These are phyloP conservation scores for Backusella morwellensis DNA, from an alignment of 192 early-diverging fungal species.

Conservation along the genomic window DNA sequence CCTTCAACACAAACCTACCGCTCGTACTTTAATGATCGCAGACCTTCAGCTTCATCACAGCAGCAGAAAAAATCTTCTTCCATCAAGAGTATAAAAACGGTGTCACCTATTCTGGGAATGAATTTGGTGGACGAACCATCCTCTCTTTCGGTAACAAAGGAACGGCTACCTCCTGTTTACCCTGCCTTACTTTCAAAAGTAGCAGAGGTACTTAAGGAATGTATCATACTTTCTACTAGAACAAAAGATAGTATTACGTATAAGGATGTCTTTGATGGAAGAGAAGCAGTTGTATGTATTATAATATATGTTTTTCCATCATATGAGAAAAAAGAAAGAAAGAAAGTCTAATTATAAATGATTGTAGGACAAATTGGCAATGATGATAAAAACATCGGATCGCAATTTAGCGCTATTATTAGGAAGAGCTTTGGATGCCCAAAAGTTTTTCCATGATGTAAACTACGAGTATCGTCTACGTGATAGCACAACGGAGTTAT, in stretches of 20 bases:
- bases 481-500: slow-evolving; percentile 78
- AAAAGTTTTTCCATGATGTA: slow-evolving; percentile 94
- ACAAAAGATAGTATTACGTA: slow-evolving; percentile 81
- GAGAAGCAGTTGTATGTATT: slow-evolving; percentile 76
- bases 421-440: slow-evolving; percentile 86
- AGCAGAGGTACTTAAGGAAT: slow-evolving; percentile 58
- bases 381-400: slow-evolving; percentile 80
- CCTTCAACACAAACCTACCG: background rate
- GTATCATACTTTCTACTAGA: slow-evolving; percentile 58
- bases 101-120: background rate
- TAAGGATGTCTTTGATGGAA: slow-evolving; percentile 80
- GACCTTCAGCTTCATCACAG: background rate
- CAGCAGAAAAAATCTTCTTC: background rate
- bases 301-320: background rate
- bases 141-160: slow-evolving; percentile 1
- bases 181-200: slow-evolving; percentile 74
- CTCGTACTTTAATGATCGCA: background rate
- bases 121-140: background rate
- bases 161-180: slow-evolving; percentile 53
- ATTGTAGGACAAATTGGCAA: slow-evolving; percentile 69
- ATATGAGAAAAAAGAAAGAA: background rate
- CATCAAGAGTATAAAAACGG: background rate
- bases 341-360: slow-evolving; percentile 1
- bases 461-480: slow-evolving; percentile 80
- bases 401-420: slow-evolving; percentile 84